Evolutionary conservation across 176 grass and related monocot species (phyloP).

Genomic region (Aegilops bicornis): DNA sequence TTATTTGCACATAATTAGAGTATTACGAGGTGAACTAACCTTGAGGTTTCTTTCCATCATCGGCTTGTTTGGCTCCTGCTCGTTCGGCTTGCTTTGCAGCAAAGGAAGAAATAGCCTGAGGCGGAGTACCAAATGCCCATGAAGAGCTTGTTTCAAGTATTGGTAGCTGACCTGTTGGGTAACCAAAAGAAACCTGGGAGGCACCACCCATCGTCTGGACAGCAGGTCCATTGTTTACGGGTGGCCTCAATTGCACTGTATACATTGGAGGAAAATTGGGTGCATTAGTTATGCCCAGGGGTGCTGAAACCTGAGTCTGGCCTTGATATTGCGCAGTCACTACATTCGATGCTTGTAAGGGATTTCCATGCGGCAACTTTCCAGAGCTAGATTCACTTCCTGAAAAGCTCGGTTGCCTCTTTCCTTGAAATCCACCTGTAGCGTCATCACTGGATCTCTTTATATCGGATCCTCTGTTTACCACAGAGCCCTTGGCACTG

Average conservation of each 20-base stretch:
- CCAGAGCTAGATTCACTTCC: constrained; percentile 52
- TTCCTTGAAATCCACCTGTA: constrained; percentile 60
- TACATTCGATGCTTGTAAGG: constrained; percentile 51
- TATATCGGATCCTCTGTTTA: constrained; percentile 51
- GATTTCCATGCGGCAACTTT: constrained; percentile 49
- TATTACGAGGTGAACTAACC: constrained; percentile 39
- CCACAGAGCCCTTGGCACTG: constrained; percentile 52
- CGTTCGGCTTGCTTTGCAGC: constrained; percentile 41
- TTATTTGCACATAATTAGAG: not conserved
- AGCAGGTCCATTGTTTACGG: constrained; percentile 43
- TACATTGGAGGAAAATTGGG: constrained; percentile 38
- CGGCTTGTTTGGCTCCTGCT: constrained; percentile 36
- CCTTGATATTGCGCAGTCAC: constrained; percentile 40
- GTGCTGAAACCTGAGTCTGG: constrained; percentile 44
- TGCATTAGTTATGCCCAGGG: constrained; percentile 35
- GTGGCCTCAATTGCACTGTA: constrained; percentile 62
- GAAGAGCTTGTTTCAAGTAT: constrained; percentile 89
- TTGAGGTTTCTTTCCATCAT: constrained; percentile 61
- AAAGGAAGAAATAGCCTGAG: constrained; percentile 42
- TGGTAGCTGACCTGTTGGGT: constrained; percentile 75
- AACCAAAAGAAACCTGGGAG: constrained; percentile 78
- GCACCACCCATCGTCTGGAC: constrained; percentile 30
- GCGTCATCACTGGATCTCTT: constrained; percentile 46
- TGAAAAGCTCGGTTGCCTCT: constrained; percentile 56
- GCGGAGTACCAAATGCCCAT: constrained; percentile 71